Evolutionary conservation across 208 protist genomes (phyloP).

Genomic region (Lotmaria passim): DNA sequence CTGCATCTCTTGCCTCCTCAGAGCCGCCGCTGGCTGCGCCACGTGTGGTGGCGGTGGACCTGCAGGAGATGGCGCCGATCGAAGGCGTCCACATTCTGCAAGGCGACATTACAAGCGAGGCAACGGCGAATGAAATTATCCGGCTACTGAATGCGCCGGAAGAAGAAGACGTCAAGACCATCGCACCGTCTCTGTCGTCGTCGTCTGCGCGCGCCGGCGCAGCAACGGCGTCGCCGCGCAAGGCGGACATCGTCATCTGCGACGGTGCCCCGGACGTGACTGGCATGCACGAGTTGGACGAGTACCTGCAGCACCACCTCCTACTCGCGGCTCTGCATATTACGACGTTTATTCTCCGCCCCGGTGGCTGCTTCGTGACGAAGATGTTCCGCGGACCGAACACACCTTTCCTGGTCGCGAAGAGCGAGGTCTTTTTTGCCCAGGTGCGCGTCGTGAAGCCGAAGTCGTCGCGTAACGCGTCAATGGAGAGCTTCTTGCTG

Average conservation of each 20-base stretch:
- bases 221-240: conserved; percentile 45
- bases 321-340: conserved; percentile 98
- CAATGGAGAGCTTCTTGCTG: conserved; percentile 96
- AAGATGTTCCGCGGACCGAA: conserved; percentile 99
- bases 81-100: conserved; percentile 93
- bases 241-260: conserved; percentile 98
- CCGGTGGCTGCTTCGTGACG: conserved; percentile 95
- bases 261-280: conserved; percentile 99
- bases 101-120: conserved; percentile 91
- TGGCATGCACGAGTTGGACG: conserved; percentile 99
- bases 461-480: conserved; percentile 94
- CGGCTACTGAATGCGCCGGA: conserved; percentile 83
- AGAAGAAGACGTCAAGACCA: neutral
- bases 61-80: conserved; percentile 99
- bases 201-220: neutral
- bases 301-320: conserved; percentile 98
- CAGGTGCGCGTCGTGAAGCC: conserved; percentile 97
- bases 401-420: conserved; percentile 92
- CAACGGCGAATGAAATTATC: conserved; percentile 90
- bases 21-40: neutral
- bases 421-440: conserved; percentile 97
- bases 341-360: conserved; percentile 94
- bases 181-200: neutral
- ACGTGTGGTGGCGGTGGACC: conserved; percentile 95
- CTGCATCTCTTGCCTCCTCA: neutral